Base-by-base conservation (phyloP, 1,284 basidiomycete species). In the Pseudozyma flocculosa region DNA sequence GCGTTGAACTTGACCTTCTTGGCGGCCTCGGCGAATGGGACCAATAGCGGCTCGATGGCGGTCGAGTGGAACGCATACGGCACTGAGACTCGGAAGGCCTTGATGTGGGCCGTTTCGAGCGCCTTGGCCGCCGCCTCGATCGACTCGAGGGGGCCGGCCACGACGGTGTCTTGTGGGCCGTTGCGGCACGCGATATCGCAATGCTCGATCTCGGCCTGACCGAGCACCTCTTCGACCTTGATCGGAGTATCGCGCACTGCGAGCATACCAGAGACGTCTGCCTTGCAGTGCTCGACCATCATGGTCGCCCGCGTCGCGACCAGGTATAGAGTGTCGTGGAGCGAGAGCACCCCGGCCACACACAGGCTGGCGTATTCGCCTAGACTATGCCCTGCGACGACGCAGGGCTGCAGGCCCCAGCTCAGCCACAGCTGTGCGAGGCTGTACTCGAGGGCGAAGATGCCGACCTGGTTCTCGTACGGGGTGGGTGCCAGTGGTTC, bases 141-240 rank as follows among this genome's bases (percentile, higher is more conserved):
- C 17, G 52, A 41, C 2, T 50, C 55, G 14, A 50, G 52, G 15
- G 49, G 38, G 14, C 63, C 67, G 0, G 63, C 56, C 8, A 70
- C 50, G 19, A 70, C 60, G 3, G 58, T 61, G 37, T 66, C 67
- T 36, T 41, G 51, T 3, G 60, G 60, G 21, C 58, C 56, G 45
- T 70, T 70, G 42, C 56, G 19, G 52, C 67, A 70, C 10, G 67
- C 67, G 22, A 63, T 63, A 34, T 62, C 57, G 41, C 56, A 54
- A 26, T 45, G 23, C 10, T 43, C 29, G 44, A 44, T 23, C 0
- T 42, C 54, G 2, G 54, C 37, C 19, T 39, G 43, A 11, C 46
- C 19, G 8, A 68, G 41, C 37, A 68, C 46, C 37, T 52, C 34
- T 2, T 24, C 24, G 2, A 63, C 61, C 30, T 43, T 30, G 2